These are phyloP conservation scores for Peltaster fructicola DNA, from an alignment of 2,329 filamentous ascomycete genomes.

Conservation along the genomic window DNA sequence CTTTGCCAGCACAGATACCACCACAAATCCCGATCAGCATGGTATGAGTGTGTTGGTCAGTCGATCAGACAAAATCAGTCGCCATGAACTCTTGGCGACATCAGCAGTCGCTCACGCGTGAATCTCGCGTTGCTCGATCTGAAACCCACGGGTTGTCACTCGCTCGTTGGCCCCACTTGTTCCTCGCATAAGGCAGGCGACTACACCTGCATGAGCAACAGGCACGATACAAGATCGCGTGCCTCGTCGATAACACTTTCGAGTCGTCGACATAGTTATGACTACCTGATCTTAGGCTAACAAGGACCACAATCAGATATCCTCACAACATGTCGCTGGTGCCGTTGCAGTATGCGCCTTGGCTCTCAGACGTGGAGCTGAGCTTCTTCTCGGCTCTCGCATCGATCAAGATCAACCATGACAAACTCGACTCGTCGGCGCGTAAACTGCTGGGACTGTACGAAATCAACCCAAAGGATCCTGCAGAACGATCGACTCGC, in stretches of 20 bases:
- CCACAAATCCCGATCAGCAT: slow-evolving; percentile 69
- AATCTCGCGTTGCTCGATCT: slow-evolving; percentile 1
- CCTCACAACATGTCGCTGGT: too few relatives aligned
- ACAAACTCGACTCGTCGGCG: slow-evolving; percentile 88
- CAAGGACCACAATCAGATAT: too few relatives aligned
- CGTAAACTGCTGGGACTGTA: slow-evolving; percentile 77
- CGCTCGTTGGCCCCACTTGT: not conserved
- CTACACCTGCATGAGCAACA: too few relatives aligned
- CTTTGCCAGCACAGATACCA: slow-evolving; percentile 86
- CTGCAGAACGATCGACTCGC: slow-evolving; percentile 59
- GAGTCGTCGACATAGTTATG: too few relatives aligned
- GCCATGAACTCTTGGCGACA: too few relatives aligned
- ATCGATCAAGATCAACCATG: slow-evolving; percentile 84
- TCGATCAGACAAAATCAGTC: too few relatives aligned
- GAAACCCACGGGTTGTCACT: not conserved
- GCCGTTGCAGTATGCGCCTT: slow-evolving; percentile 61
- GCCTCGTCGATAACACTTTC: too few relatives aligned
- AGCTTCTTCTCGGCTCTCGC: slow-evolving; percentile 92
- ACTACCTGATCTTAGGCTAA: too few relatives aligned
- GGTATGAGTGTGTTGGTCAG: too few relatives aligned
- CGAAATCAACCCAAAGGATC: slow-evolving; percentile 56
- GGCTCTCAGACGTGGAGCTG: slow-evolving; percentile 84
- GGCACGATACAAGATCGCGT: too few relatives aligned
- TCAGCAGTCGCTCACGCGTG: too few relatives aligned
- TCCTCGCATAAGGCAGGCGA: too few relatives aligned